Evolutionary conservation across 495 filamentous ascomycete genomes (phyloP).

Genomic region (Aspergillus sclerotiicarbonarius): DNA sequence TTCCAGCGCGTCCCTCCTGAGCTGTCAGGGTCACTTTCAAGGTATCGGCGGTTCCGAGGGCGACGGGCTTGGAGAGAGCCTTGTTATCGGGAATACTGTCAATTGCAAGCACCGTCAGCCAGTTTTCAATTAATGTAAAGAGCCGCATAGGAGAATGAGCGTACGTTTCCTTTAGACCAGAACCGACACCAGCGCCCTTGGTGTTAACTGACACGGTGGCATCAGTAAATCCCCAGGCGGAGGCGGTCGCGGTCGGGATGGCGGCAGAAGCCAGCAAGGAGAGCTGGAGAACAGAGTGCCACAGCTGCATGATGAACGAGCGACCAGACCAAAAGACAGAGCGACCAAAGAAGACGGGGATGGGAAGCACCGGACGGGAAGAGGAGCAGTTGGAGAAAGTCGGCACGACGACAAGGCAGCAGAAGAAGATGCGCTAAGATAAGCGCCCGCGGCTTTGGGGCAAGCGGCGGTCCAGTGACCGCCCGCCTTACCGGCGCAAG

Average conservation of each 20-base stretch:
- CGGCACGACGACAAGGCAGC: neutral
- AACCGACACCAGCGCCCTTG: slow-evolving; percentile 64
- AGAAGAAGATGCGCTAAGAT: slow-evolving; percentile 19
- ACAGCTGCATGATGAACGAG: slow-evolving; percentile 40
- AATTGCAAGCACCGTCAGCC: slow-evolving; percentile 17
- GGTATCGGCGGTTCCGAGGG: slow-evolving; percentile 65
- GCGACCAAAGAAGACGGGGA: slow-evolving; percentile 2
- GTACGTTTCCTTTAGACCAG: slow-evolving; percentile 72
- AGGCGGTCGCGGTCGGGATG: slow-evolving; percentile 54
- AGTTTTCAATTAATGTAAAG: neutral
- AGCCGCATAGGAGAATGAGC: slow-evolving; percentile 14
- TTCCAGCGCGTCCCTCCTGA: slow-evolving; percentile 72
- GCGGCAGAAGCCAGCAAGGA: slow-evolving; percentile 40
- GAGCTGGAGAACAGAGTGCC: slow-evolving; percentile 39
- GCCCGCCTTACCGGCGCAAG: slow-evolving; percentile 24
- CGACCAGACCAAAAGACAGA: neutral
- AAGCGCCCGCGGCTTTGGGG: slow-evolving; percentile 28
- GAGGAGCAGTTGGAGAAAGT: neutral
- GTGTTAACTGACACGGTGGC: slow-evolving; percentile 72
- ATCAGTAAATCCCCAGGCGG: slow-evolving; percentile 83
- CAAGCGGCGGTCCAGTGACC: slow-evolving; percentile 33
- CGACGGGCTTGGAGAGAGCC: slow-evolving; percentile 62
- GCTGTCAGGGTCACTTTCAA: slow-evolving; percentile 81
- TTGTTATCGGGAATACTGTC: slow-evolving; percentile 61
- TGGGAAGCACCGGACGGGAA: neutral